These are phyloP conservation scores for Aureobasidium sp. DNA, from an alignment of 2,329 filamentous ascomycete species.

Conservation along the genomic window DNA sequence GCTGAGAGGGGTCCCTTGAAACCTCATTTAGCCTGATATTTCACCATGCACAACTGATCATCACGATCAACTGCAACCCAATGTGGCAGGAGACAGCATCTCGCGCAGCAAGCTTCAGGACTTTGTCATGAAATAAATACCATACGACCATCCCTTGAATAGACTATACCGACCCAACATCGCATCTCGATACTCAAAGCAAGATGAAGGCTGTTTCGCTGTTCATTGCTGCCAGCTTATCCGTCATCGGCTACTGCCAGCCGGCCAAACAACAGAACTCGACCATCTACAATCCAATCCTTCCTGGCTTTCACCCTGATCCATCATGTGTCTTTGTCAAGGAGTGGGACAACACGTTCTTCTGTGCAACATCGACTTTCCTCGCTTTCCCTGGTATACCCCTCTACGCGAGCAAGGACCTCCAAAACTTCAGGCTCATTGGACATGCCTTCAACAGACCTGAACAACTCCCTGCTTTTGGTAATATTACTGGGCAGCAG, in stretches of 20 bases:
- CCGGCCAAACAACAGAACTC: conserved; percentile 10
- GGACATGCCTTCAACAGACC: conserved; percentile 32
- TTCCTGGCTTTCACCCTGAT: conserved; percentile 42
- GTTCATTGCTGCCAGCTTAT: neutral
- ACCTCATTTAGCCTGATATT: neutral
- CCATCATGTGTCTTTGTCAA: conserved; percentile 39
- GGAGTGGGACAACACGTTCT: conserved; percentile 35
- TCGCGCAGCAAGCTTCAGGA: too few species aligned
- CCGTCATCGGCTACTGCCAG: neutral
- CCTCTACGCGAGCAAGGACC: conserved; percentile 39
- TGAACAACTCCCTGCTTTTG: conserved; percentile 34
- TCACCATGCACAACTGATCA: neutral
- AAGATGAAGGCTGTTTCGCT: neutral
- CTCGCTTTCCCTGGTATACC: conserved; percentile 40
- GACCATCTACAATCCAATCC: conserved; percentile 36
- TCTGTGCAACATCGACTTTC: conserved; percentile 42
- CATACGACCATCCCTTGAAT: neutral
- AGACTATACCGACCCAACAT: neutral
- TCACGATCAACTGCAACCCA: neutral
- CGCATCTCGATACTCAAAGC: neutral
- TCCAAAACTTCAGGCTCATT: conserved; percentile 36
- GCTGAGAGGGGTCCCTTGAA: neutral
- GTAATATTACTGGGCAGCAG: conserved; percentile 28
- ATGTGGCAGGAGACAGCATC: neutral
- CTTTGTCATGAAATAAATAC: neutral